Base-by-base conservation (phyloP, 441 rosid genomes). In the Capsella rubella region DNA sequence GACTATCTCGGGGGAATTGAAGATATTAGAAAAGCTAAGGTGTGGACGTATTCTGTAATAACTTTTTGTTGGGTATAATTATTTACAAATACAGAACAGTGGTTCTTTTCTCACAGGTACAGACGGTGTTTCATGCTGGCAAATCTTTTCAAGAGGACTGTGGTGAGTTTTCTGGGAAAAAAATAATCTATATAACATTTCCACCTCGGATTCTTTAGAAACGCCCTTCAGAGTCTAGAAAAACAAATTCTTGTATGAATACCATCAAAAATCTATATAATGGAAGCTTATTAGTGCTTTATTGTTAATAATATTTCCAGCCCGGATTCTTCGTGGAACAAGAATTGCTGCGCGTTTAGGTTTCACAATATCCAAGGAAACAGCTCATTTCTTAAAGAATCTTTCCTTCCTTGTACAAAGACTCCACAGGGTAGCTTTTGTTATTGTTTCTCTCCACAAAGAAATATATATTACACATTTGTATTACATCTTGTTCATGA, bases 281-380 rank as follows among this genome's bases (percentile, higher is more conserved):
- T 45, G 45, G 57, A 15, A 45, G 39, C 55, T 59, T n/a, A 72
- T 57, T 8, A 8, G 5, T 42, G 54, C 50, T 43, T 27, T 3
- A 11, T 40, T 0, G 2, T 6, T 51, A 46, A 10, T 66, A 57
- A 49, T 29, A 32, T 67, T 67, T 71, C 65, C 89, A 95, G 99
- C 99, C 78, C 86, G 97, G 64, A 95, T 95, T 77, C 84, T 93
- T 61, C 97, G 98, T 73, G 99, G 87, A 43, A 79, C 90, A 78
- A 93, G 97, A 85, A 70, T 95, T 66, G 92, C 95, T 31, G 95
- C 96, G 3, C 95, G 97, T 61, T 82, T 93, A 80, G 97, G 87
- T 70, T 95, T 93, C 76, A 81, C 81, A 35, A 83, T 95, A 67
- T 75, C 98, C 21, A 86, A 77, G 82, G 97, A 95, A 76, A 91